Percentiles rank a stretch among this genome's conserved stretches.
phyloP scores from a whole-genome alignment of 1,284 basidiomycete species.

The Ustilago curta region DNA sequence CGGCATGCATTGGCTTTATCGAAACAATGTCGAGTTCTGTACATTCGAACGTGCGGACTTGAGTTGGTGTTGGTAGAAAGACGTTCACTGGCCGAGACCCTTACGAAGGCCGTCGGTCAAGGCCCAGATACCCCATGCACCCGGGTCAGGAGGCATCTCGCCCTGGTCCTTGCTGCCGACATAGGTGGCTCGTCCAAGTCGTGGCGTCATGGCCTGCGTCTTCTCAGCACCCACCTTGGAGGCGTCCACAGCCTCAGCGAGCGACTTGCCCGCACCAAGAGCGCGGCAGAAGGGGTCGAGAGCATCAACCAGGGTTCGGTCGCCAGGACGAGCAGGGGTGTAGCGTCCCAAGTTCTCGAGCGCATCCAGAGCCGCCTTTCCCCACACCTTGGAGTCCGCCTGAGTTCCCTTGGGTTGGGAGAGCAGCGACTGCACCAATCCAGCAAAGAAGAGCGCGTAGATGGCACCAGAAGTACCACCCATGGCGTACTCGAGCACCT shows the following conservation, averaged over 20 bases:
- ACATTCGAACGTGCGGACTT: background rate
- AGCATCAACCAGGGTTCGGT: constrained; percentile 75
- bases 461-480: constrained; percentile 71
- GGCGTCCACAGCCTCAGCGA: constrained; percentile 70
- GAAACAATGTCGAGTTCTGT: background rate
- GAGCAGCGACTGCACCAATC: constrained; percentile 67
- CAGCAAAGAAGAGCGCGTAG: constrained; percentile 74
- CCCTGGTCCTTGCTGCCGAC: constrained; percentile 68
- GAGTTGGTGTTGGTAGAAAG: background rate
- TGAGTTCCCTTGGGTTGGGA: constrained; percentile 41
- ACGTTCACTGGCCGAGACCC: constrained; percentile 47
- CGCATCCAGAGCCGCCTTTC: constrained; percentile 56
- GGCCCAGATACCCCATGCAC: constrained; percentile 73
- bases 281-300: constrained; percentile 72
- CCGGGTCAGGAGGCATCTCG: constrained; percentile 73
- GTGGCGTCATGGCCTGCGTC: constrained; percentile 73
- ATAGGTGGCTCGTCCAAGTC: constrained; percentile 74
- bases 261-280: constrained; percentile 64
- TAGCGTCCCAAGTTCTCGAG: constrained; percentile 69
- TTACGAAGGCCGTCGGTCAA: constrained; percentile 67
- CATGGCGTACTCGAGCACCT: constrained; percentile 69
- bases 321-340: constrained; percentile 74
- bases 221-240: constrained; percentile 72
- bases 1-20: constrained; percentile 1
- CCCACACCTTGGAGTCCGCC: constrained; percentile 62